phyloP scores from a whole-genome alignment of 2,329 filamentous ascomycete genomes.

The Neophaeococcomyces mojaviensis region DNA sequence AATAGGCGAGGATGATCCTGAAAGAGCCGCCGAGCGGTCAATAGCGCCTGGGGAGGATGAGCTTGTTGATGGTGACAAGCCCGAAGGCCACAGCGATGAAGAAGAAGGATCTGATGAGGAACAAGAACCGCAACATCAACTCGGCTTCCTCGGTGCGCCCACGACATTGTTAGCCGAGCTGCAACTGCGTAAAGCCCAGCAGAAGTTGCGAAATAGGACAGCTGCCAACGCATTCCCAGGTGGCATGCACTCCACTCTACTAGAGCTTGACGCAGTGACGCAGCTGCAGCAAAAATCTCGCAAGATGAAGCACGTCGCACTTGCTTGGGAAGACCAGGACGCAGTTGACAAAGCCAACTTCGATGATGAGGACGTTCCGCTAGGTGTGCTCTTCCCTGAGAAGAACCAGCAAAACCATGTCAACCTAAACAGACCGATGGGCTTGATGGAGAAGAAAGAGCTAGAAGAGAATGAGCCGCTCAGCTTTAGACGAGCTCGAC shows the following conservation, averaged over 20 bases:
- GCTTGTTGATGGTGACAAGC: slow-evolving; percentile 9
- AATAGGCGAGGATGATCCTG: slow-evolving; percentile 18
- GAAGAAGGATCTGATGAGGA: slow-evolving; percentile 41
- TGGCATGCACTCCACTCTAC: slow-evolving; percentile 82
- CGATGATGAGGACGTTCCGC: slow-evolving; percentile 75
- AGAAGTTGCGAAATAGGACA: slow-evolving; percentile 69
- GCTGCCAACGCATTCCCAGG: slow-evolving; percentile 57
- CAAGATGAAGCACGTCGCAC: slow-evolving; percentile 65
- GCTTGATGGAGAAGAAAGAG: slow-evolving; percentile 60
- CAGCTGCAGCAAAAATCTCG: slow-evolving; percentile 73
- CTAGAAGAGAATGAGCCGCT: slow-evolving; percentile 90
- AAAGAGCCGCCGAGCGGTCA: slow-evolving; percentile 15
- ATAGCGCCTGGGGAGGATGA: slow-evolving; percentile 22
- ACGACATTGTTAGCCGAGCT: slow-evolving; percentile 89
- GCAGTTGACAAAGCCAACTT: slow-evolving; percentile 46
- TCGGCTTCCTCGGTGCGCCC: slow-evolving; percentile 59
- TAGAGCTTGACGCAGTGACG: slow-evolving; percentile 84
- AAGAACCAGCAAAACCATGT: slow-evolving; percentile 29
- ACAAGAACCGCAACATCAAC: slow-evolving; percentile 31
- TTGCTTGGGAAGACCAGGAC: slow-evolving; percentile 77
- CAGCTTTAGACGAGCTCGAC: slow-evolving; percentile 64
- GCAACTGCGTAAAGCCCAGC: slow-evolving; percentile 81
- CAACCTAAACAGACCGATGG: slow-evolving; percentile 31
- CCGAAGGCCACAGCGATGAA: slow-evolving; percentile 14
- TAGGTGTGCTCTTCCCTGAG: slow-evolving; percentile 67